Evolutionary conservation across 2,329 filamentous ascomycete species (phyloP).

Genomic region (Fusarium virguliforme): DNA sequence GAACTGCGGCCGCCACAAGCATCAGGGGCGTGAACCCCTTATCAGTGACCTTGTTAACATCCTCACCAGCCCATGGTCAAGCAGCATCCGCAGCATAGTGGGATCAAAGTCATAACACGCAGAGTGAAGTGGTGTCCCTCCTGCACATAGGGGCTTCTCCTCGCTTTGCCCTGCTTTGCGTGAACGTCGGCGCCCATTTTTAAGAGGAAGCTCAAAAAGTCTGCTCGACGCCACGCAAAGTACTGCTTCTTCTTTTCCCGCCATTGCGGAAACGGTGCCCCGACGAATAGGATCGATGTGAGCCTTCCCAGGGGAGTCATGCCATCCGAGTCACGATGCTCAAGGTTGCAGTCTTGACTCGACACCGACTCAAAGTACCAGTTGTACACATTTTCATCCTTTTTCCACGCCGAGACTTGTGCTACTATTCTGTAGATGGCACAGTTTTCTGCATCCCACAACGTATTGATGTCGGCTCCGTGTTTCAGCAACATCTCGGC

Average conservation of each 20-base stretch:
- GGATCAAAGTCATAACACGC: slow-evolving; percentile 15
- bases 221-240: not conserved
- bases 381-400: not conserved
- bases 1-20: not conserved
- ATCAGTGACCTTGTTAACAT: slow-evolving; percentile 9
- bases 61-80: slow-evolving; percentile 8
- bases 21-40: slow-evolving; percentile 17
- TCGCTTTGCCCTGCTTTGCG: not conserved
- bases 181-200: not conserved
- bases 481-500: not conserved
- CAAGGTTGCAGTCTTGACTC: not conserved
- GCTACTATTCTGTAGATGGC: not conserved
- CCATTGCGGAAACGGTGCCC: not conserved
- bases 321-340: not conserved
- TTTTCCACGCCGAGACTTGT: no score
- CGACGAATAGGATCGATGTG: not conserved
- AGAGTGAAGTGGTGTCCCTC: slow-evolving; percentile 16
- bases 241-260: not conserved
- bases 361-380: not conserved
- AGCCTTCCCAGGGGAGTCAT: not conserved
- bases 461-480: slow-evolving; percentile 10
- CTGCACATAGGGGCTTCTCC: not conserved
- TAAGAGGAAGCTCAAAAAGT: not conserved
- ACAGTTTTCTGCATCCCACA: not conserved
- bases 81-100: not conserved